phyloP scores from a whole-genome alignment of 495 filamentous ascomycete species.

The Ascodesmis nigricans region DNA sequence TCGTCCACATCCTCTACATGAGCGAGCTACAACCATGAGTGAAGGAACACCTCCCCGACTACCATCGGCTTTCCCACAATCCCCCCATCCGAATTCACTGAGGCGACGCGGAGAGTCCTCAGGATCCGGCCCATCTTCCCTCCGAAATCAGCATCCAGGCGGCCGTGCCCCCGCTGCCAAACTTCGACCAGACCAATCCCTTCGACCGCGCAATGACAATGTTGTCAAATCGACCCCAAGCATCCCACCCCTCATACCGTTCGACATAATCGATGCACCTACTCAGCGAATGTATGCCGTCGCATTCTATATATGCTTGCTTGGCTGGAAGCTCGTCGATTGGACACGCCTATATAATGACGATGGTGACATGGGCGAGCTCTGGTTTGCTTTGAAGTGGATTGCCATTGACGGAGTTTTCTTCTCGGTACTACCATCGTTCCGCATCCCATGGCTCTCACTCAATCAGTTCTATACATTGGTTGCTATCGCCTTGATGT shows the following conservation, averaged over 20 bases:
- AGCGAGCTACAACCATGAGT: no score
- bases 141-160: no score
- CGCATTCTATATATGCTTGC: conserved; percentile 47
- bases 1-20: no score
- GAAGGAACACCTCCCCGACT: no score
- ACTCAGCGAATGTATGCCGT: conserved; percentile 68
- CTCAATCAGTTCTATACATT: conserved; percentile 13
- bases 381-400: conserved; percentile 88
- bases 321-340: conserved; percentile 68
- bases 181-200: no score
- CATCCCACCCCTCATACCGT: no score
- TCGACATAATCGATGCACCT: conserved; percentile 55
- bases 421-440: conserved; percentile 57
- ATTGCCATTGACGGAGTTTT: conserved; percentile 57
- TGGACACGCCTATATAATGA: conserved; percentile 34
- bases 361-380: conserved; percentile 23
- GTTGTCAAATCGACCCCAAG: no score
- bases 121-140: no score
- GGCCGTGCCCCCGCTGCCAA: conserved; percentile 5
- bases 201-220: no score
- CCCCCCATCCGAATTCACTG: no score
- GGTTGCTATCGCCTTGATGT: conserved; percentile 11
- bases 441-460: conserved; percentile 76
- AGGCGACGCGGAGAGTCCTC: no score
- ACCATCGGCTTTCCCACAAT: no score